These are phyloP conservation scores for Rhazya stricta DNA, from an alignment of 257 asterid genomes.

Conservation along the genomic window DNA sequence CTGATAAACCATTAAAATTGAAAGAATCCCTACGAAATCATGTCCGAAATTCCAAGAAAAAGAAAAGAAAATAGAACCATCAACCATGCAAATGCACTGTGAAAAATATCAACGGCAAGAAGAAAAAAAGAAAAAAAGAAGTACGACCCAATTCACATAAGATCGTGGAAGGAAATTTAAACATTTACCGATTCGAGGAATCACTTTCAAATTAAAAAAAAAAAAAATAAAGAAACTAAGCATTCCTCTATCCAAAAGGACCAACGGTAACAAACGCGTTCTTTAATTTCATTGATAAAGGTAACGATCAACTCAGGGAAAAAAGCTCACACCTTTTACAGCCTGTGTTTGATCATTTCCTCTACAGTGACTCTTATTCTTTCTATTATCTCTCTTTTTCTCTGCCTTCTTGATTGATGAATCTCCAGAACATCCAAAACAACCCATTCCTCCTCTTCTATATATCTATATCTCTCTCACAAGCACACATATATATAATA, in stretches of 20 bases:
- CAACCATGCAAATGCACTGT: constrained; percentile 6
- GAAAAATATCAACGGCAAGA: neutral
- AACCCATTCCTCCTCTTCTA: constrained; percentile 45
- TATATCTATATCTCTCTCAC: neutral
- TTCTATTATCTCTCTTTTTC: constrained; percentile 19
- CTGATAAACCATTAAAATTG: neutral
- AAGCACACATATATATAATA: neutral
- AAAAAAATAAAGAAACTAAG: neutral
- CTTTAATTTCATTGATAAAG: neutral
- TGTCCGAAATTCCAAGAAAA: neutral
- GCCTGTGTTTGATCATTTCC: constrained; percentile 33
- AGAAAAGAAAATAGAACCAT: neutral
- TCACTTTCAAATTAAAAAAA: neutral
- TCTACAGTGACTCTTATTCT: constrained; percentile 20
- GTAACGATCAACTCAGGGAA: neutral
- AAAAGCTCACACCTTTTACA: constrained; percentile 30
- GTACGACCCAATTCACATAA: neutral
- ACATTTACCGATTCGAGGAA: neutral
- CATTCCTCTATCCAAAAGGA: neutral
- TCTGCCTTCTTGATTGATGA: constrained; percentile 40
- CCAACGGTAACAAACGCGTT: neutral
- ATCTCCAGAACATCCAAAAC: constrained; percentile 65
- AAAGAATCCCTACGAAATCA: neutral
- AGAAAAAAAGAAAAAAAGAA: no score
- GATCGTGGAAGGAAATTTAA: neutral